Base-by-base conservation (phyloP, 1,284 basidiomycete genomes). In the Volvariella volvacea region DNA sequence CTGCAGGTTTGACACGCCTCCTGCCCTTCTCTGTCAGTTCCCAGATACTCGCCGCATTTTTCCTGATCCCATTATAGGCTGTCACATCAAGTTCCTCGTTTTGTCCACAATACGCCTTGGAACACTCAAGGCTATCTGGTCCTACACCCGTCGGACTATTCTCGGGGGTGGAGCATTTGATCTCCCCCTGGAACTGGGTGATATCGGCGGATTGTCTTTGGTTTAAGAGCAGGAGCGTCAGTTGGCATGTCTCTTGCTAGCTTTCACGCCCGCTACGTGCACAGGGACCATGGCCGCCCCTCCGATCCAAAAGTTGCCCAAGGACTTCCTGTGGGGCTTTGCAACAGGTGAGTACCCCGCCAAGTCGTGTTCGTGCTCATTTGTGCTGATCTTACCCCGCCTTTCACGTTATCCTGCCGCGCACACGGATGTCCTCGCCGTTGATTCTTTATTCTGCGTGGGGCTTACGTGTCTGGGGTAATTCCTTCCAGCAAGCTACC, bases 251-350 rank as follows among this genome's bases (percentile, higher is more conserved):
- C 50, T 52, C 52, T 54, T 60, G 55, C 54, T 53, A 55, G 50
- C 54, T 50, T 51, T 55, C 39, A 42, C 48, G 39, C 48, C 52
- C 47, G 44, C 50, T 28, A 45, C 51, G 40, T 44, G 46, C 44
- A 43, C 33, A 39, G 42, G 34, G 43, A 38, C 52, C 48, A 66
- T 67, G 66, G 58, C 62, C 38, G 57, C 58, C 48, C 52, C 53
- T 31, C 48, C 56, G 21, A 52, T 52, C 41, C 52, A 50, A 43
- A 65, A 64, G 54, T 55, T 71, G 38, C 64, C 77, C 28, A 68
- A 67, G 44, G 73, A 78, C 54, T 88, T 88, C 58, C 63, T 83
- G 42, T 86, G 80, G 73, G 83, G 82, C 42, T 84, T 82, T 54
- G 80, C 83, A 3, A 86, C 85, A 15, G 82, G 83, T 76, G 48